Conservation (phyloP, 345 rosid genomes). For the Hibiscus mutabilis region DNA sequence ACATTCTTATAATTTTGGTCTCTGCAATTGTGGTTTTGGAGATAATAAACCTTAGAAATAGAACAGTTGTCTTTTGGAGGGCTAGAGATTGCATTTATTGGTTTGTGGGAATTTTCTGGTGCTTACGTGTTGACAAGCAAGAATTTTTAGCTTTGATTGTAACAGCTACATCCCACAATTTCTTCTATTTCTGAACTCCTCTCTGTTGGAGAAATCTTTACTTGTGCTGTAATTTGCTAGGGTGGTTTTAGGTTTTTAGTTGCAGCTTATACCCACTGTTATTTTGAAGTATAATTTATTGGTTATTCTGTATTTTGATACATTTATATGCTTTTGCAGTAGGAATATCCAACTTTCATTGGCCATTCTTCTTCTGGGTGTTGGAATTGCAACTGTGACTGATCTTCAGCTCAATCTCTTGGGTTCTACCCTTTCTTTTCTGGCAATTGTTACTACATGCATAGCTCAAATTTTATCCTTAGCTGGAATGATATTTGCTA, state of each 20-base stretch:
- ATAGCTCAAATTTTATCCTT: conserved; percentile 98
- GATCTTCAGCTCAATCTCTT: conserved; percentile 95
- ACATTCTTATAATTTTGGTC: background rate
- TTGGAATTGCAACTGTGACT: conserved; percentile 97
- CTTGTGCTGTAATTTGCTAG: conserved; percentile 9
- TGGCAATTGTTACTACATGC: conserved; percentile 92
- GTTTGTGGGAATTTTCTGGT: background rate
- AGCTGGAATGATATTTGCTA: conserved; percentile 16
- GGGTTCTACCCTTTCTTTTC: conserved; percentile 84
- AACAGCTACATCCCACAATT: no score
- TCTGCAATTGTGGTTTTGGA: background rate
- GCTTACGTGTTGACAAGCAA: background rate
- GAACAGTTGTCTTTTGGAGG: background rate
- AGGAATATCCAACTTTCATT: conserved; percentile 77
- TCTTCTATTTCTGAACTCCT: no score
- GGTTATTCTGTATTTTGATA: conserved; percentile 17
- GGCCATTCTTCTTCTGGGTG: conserved; percentile 84
- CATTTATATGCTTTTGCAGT: conserved; percentile 43
- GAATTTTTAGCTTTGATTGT: no score
- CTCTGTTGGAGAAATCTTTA: no score
- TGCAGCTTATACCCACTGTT: background rate
- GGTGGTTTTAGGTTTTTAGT: background rate
- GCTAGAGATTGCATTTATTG: background rate
- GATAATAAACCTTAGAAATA: background rate
- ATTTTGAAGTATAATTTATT: background rate